phyloP scores from a whole-genome alignment of 176 grass and related monocot genomes.

The Poa annua region DNA sequence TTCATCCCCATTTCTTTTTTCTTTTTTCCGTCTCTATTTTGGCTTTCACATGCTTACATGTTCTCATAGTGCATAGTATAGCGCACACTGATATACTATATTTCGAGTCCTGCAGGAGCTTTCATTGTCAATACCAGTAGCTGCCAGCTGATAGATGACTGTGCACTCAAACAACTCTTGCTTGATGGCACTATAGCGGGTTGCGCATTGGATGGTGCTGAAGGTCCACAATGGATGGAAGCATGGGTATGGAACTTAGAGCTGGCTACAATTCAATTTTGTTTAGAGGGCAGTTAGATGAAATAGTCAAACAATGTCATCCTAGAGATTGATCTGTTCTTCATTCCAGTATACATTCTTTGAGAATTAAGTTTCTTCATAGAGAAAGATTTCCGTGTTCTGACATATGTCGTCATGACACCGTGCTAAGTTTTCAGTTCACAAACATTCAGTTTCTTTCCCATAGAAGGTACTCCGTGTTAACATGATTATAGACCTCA shows the following conservation, averaged over 20 bases:
- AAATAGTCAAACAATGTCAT: neutral
- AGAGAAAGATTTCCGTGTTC: neutral
- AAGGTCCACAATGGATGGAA: conserved; percentile 99
- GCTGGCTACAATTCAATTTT: conserved; percentile 37
- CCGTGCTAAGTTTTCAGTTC: neutral
- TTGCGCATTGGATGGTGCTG: conserved; percentile 92
- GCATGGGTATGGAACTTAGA: conserved; percentile 82
- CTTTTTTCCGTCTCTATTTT: neutral
- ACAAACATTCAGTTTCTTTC: neutral
- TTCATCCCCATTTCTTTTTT: neutral
- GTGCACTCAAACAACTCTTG: conserved; percentile 88
- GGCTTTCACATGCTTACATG: neutral
- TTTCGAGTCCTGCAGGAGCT: conserved; percentile 66
- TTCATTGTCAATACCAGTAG: conserved; percentile 94
- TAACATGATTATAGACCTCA: conserved; percentile 6
- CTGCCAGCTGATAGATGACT: conserved; percentile 96
- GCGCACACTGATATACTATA: neutral
- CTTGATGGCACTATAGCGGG: conserved; percentile 91
- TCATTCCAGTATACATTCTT: neutral
- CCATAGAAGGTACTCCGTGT: neutral
- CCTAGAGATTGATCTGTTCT: conserved; percentile 25
- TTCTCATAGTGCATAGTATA: conserved; percentile 28
- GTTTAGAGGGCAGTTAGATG: conserved; percentile 17
- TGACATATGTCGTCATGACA: neutral
- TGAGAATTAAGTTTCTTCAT: conserved; percentile 19